These are phyloP conservation scores for Flaveria linearis DNA, from an alignment of 129 eudicot species.

Conservation along the genomic window DNA sequence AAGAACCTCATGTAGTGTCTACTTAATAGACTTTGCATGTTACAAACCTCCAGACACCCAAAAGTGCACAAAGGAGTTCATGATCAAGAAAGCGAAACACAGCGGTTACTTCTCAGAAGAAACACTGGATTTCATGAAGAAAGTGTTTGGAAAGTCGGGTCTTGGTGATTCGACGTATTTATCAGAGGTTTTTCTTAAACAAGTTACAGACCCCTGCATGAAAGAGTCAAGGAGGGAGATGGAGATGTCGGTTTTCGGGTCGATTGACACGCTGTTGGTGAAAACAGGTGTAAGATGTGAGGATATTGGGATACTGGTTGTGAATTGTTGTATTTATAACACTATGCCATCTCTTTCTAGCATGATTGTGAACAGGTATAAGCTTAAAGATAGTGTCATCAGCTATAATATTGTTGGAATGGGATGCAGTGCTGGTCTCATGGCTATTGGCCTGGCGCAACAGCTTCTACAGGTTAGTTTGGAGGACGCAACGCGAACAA, in stretches of 20 bases:
- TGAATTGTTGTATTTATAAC: slow-evolving; percentile 51
- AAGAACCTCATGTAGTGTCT: slow-evolving; percentile 28
- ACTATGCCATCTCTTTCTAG: slow-evolving; percentile 52
- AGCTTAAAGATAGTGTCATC: slow-evolving; percentile 44
- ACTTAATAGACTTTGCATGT: slow-evolving; percentile 55
- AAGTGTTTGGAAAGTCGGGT: slow-evolving; percentile 41
- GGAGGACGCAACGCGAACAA: too few species aligned
- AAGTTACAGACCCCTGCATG: slow-evolving; percentile 20
- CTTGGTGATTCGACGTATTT: slow-evolving; percentile 56
- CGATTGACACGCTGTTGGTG: slow-evolving; percentile 46
- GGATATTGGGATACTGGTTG: slow-evolving; percentile 58
- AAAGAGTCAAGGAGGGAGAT: slow-evolving; percentile 52
- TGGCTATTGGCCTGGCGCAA: slow-evolving; percentile 59
- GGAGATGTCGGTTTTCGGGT: slow-evolving; percentile 56
- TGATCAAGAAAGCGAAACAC: slow-evolving; percentile 22
- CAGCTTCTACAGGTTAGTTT: slow-evolving; percentile 56
- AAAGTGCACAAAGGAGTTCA: slow-evolving; percentile 37
- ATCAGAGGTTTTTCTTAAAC: slow-evolving; percentile 36
- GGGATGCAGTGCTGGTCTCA: slow-evolving; percentile 73
- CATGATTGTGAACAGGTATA: slow-evolving; percentile 57
- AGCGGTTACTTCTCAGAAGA: slow-evolving; percentile 38
- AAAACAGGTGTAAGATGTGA: slow-evolving; percentile 43
- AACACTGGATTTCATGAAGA: slow-evolving; percentile 38
- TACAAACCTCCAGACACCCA: slow-evolving; percentile 49
- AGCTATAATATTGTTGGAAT: slow-evolving; percentile 64